Conservation (phyloP, 768 basidiomycete genomes). For the Dacryopinax primogenitus region DNA sequence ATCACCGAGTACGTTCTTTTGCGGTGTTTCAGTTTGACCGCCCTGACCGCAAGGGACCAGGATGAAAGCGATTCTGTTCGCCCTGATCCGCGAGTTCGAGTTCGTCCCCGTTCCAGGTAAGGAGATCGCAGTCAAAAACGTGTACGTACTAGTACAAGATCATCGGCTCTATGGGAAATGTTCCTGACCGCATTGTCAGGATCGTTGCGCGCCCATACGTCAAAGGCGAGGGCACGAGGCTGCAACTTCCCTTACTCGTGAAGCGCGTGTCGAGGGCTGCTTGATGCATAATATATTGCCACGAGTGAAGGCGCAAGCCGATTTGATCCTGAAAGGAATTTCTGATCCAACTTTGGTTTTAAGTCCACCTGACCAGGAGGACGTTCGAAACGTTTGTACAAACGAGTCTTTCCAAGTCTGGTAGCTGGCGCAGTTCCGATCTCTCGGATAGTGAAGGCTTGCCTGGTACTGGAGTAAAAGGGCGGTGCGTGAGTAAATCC, state of each 20-base stretch:
- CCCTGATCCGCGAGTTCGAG: constrained; percentile 11
- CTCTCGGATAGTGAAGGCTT: too few relatives aligned
- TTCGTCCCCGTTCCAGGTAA: not conserved
- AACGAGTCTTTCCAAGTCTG: too few relatives aligned
- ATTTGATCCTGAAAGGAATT: too few relatives aligned
- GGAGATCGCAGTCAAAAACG: not conserved
- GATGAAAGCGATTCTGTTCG: constrained; percentile 13
- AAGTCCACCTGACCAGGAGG: too few relatives aligned
- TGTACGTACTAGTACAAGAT: not conserved
- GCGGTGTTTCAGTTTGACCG: not conserved
- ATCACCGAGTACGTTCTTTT: constrained; percentile 15
- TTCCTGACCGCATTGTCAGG: not conserved
- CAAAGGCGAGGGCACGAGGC: not conserved
- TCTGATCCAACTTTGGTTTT: too few relatives aligned
- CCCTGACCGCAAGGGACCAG: not conserved
- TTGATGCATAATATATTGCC: too few relatives aligned
- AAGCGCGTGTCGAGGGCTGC: not conserved
- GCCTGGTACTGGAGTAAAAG: too few relatives aligned
- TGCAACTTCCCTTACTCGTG: not conserved
- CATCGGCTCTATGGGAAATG: not conserved
- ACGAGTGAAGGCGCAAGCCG: too few relatives aligned
- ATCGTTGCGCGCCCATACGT: not conserved
- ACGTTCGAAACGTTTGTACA: too few relatives aligned
- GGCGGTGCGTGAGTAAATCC: too few relatives aligned
- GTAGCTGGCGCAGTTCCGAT: too few relatives aligned